phyloP scores from a whole-genome alignment of 495 filamentous ascomycete species.

The Stereocaulon alpinum region DNA sequence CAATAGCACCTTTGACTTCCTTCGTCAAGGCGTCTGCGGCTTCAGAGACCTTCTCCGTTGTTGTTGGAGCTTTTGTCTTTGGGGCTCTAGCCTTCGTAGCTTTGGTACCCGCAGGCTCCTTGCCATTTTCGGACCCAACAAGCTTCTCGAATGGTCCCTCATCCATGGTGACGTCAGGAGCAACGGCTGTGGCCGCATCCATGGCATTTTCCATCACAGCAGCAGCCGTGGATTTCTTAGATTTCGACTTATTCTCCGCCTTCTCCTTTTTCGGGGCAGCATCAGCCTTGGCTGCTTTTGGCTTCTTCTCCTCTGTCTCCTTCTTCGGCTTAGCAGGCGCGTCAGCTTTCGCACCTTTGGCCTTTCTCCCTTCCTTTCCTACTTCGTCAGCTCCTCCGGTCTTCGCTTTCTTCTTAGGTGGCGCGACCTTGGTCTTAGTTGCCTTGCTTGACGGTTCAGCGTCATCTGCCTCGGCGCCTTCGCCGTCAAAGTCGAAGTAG shows the following conservation, averaged over 20 bases:
- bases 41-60: constrained; percentile 11
- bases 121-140: constrained; percentile 9
- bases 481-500: constrained; percentile 41
- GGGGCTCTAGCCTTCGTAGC: constrained; percentile 7
- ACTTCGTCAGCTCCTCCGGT: background rate
- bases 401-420: constrained; percentile 23
- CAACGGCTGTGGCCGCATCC: constrained; percentile 13
- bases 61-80: constrained; percentile 14
- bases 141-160: constrained; percentile 16
- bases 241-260: constrained; percentile 22
- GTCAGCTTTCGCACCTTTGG: constrained; percentile 6
- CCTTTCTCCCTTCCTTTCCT: background rate
- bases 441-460: constrained; percentile 31
- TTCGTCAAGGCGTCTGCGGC: constrained; percentile 15
- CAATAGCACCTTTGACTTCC: background rate
- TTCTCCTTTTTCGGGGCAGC: constrained; percentile 20
- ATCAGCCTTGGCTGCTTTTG: constrained; percentile 15
- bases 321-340: constrained; percentile 20
- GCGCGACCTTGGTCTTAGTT: constrained; percentile 24
- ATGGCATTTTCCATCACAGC: background rate
- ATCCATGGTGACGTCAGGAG: constrained; percentile 15
- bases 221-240: constrained; percentile 13
- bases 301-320: constrained; percentile 24
- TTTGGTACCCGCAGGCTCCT: constrained; percentile 12
- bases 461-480: constrained; percentile 23